phyloP scores from a whole-genome alignment of 305 asterid species.

The Solanum hybrid region DNA sequence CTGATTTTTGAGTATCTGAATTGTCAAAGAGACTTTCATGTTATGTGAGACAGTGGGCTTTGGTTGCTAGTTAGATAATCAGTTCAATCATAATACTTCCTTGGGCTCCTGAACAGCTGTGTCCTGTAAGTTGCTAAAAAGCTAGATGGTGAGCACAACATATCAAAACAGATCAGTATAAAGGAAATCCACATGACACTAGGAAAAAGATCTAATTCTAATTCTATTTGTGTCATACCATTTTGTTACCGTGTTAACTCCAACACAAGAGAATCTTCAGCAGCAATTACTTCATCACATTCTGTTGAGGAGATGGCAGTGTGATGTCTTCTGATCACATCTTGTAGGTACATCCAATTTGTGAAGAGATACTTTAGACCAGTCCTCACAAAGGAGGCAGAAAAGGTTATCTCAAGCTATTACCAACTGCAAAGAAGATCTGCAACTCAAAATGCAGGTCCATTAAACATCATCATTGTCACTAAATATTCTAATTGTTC shows the following conservation, averaged over 20 bases:
- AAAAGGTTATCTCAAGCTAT: slow-evolving; percentile 82
- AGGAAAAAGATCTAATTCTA: background rate
- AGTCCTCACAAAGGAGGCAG: slow-evolving; percentile 87
- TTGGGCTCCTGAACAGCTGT: background rate
- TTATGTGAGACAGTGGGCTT: background rate
- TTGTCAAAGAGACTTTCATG: background rate
- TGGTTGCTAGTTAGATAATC: background rate
- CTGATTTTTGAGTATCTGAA: background rate
- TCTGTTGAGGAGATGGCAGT: background rate
- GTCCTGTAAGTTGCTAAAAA: background rate
- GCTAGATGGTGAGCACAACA: background rate
- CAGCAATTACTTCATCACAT: background rate
- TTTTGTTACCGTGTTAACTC: background rate
- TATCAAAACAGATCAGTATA: background rate
- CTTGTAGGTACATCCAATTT: slow-evolving; percentile 65
- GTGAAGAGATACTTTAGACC: slow-evolving; percentile 81
- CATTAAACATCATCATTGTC: background rate
- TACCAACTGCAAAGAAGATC: slow-evolving; percentile 98
- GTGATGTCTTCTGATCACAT: background rate
- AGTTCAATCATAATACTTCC: background rate
- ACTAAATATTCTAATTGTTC: background rate
- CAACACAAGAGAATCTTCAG: background rate
- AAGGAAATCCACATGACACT: background rate
- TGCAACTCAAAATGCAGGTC: slow-evolving; percentile 93
- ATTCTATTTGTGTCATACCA: background rate